phyloP scores from a whole-genome alignment of 352 stramenopile species.

The Pseudoperonospora humuli region DNA sequence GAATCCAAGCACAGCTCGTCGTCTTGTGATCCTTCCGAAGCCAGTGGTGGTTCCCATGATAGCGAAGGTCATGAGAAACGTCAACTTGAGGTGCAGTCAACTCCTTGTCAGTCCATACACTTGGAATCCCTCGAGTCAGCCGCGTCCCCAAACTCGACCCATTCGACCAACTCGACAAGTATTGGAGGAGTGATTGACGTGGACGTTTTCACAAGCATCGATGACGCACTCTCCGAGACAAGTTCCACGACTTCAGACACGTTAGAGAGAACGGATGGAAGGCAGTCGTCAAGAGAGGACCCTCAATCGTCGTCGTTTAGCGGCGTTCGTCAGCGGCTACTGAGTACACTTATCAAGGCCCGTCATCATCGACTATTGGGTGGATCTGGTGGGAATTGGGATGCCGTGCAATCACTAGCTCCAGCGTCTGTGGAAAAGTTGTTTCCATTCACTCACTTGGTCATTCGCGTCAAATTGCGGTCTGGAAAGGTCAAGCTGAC shows the following conservation, averaged over 20 bases:
- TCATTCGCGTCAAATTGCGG: constrained; percentile 79
- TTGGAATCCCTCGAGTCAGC: constrained; percentile 23
- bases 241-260: constrained; percentile 21
- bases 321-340: constrained; percentile 50
- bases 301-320: constrained; percentile 54
- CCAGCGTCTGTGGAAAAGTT: constrained; percentile 41
- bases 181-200: constrained; percentile 75
- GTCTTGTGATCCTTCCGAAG: constrained; percentile 10
- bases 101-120: constrained; percentile 23
- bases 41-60: constrained; percentile 9
- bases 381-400: constrained; percentile 18
- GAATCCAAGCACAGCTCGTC: constrained; percentile 46
- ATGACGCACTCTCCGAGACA: constrained; percentile 50
- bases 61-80: constrained; percentile 16
- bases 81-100: constrained; percentile 14
- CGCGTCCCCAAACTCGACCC: too few species aligned
- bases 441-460: constrained; percentile 58
- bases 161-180: constrained; percentile 28
- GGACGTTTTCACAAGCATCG: constrained; percentile 70
- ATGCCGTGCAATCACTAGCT: constrained; percentile 31
- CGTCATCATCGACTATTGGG: constrained; percentile 56
- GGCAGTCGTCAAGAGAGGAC: constrained; percentile 18
- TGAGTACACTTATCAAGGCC: constrained; percentile 66
- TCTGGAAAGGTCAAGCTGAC: constrained; percentile 69
- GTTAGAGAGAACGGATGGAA: constrained; percentile 13